Evolutionary conservation across 1,139 yeast genomes (phyloP).

Genomic region (Casaregolazyma suthepensis): DNA sequence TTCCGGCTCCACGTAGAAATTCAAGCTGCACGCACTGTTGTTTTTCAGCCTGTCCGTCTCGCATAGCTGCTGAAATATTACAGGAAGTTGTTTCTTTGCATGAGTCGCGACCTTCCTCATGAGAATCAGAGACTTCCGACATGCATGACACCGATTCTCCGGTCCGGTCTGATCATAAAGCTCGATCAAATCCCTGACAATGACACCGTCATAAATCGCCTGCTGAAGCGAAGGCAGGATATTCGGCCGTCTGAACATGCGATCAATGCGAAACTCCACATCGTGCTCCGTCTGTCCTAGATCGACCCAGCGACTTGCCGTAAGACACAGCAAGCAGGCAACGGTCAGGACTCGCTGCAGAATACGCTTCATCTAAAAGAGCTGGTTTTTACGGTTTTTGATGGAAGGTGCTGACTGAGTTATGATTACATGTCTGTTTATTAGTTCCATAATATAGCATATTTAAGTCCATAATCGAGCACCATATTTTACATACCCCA

Average conservation of each 20-base stretch:
- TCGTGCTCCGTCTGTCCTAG: constrained; percentile 4
- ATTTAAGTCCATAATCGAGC: background rate
- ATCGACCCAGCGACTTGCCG: background rate
- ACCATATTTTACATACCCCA: background rate
- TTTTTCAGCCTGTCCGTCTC: constrained; percentile 9
- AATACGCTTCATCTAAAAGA: background rate
- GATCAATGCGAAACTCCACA: background rate
- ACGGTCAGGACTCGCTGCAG: background rate
- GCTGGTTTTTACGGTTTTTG: background rate
- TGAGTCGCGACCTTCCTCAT: constrained; percentile 14
- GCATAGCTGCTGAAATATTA: constrained; percentile 12
- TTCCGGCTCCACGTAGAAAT: constrained; percentile 8
- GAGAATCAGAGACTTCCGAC: constrained; percentile 14
- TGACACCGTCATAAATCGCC: constrained; percentile 1
- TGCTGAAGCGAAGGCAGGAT: background rate
- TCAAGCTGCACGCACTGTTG: constrained; percentile 3
- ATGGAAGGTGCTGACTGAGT: background rate
- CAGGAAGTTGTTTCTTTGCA: constrained; percentile 13
- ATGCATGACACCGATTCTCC: constrained; percentile 7
- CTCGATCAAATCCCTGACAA: background rate
- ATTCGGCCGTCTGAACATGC: background rate
- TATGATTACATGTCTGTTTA: background rate
- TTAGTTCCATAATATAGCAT: background rate
- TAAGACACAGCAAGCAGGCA: background rate
- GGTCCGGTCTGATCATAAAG: constrained; percentile 7